A percentile compares a stretch with the other conserved stretches of the same genome.
These are phyloP conservation scores for Sclerotinia trifoliorum DNA, from an alignment of 2,329 filamentous ascomycete species.

Conservation along the genomic window DNA sequence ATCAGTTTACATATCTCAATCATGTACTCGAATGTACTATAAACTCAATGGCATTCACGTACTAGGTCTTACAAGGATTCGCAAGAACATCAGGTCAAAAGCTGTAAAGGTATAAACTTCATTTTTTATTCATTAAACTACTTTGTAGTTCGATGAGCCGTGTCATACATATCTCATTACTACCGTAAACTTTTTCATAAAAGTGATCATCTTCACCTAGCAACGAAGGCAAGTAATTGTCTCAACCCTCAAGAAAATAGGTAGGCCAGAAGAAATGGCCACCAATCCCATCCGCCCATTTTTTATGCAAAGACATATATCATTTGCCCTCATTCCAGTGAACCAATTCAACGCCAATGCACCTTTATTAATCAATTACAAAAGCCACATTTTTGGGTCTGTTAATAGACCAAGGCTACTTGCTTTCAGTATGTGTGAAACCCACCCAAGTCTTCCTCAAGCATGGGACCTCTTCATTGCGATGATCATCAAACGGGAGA, in stretches of 20 bases:
- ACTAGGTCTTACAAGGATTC: not conserved
- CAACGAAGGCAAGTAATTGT: conserved; percentile 2
- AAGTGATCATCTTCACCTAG: conserved; percentile 18
- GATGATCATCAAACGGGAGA: conserved; percentile 25
- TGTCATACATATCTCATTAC: conserved; percentile 22
- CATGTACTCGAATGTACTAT: not conserved
- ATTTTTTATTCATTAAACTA: conserved; percentile 19
- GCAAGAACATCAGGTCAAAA: not conserved
- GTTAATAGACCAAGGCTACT: conserved; percentile 11
- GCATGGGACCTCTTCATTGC: conserved; percentile 31
- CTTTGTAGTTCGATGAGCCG: conserved; percentile 4
- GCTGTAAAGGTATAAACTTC: conserved; percentile 14
- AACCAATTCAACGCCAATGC: conserved; percentile 25
- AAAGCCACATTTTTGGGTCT: conserved; percentile 14
- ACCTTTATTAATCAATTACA: conserved; percentile 24
- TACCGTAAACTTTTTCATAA: conserved; percentile 9
- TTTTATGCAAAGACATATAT: conserved; percentile 25
- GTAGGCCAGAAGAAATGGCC: conserved; percentile 22
- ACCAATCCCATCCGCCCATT: conserved; percentile 19
- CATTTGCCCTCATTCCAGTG: conserved; percentile 22
- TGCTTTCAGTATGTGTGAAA: conserved; percentile 19
- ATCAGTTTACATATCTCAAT: not conserved
- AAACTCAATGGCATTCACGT: not conserved
- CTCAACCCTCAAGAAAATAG: conserved; percentile 16
- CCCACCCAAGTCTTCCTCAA: conserved; percentile 36